A percentile compares a stretch with the other conserved stretches of the same genome.
phyloP scores from a whole-genome alignment of 495 filamentous ascomycete species.

The Aspergillus olivimuriae region DNA sequence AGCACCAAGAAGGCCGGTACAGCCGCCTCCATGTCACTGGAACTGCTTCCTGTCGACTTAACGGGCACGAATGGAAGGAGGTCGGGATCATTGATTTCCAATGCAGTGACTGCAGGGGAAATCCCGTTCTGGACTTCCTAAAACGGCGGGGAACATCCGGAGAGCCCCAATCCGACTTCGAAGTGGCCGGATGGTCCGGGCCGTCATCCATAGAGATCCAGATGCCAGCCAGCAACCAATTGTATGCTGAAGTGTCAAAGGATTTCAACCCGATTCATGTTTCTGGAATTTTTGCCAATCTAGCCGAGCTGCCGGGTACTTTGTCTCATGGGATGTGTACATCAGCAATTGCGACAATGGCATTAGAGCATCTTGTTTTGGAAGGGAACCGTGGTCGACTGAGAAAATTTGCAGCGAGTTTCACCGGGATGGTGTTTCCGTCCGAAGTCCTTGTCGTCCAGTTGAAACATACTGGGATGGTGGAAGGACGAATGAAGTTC shows the following conservation, averaged over 20 bases:
- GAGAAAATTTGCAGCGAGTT: constrained; percentile 19
- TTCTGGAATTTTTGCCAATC: constrained; percentile 21
- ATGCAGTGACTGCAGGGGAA: constrained; percentile 11
- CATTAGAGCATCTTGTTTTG: constrained; percentile 14
- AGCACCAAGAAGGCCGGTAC: not conserved
- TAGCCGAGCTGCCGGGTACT: constrained; percentile 24
- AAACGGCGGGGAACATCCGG: constrained; percentile 17
- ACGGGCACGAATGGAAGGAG: not conserved
- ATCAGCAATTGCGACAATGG: constrained; percentile 12
- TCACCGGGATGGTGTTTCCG: constrained; percentile 32
- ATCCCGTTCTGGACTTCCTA: constrained; percentile 29
- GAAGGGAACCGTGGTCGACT: constrained; percentile 14
- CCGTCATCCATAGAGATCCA: constrained; percentile 11
- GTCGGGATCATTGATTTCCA: constrained; percentile 8
- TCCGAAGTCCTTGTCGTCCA: constrained; percentile 25
- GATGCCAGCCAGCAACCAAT: constrained; percentile 19
- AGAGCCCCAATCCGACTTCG: constrained; percentile 7
- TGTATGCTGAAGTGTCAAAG: constrained; percentile 23
- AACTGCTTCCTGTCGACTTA: not conserved
- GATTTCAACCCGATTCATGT: constrained; percentile 36
- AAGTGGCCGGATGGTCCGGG: constrained; percentile 6
- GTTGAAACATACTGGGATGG: constrained; percentile 29
- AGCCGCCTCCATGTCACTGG: constrained; percentile 11
- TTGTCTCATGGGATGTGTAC: constrained; percentile 35
- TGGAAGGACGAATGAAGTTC: constrained; percentile 27